Percentiles rank a stretch among this genome's conserved stretches.
Conservation (phyloP, 805 yeast genomes). For the Pichia deserticola region DNA sequence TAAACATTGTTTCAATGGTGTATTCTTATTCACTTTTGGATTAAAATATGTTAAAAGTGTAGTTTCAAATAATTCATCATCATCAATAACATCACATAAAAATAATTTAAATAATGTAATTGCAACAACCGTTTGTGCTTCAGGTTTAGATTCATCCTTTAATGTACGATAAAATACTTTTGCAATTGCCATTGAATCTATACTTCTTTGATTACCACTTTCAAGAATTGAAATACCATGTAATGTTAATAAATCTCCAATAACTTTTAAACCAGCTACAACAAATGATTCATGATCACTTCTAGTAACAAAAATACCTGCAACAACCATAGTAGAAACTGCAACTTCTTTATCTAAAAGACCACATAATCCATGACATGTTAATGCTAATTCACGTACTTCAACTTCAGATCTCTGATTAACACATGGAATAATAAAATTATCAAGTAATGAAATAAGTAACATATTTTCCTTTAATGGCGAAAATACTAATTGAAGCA, state of each 20-base stretch:
- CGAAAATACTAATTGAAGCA: slow-evolving; percentile 59
- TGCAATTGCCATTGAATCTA: slow-evolving; percentile 59
- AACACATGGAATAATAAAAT: slow-evolving; percentile 75
- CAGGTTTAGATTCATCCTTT: slow-evolving; percentile 48
- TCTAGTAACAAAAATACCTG: slow-evolving; percentile 59
- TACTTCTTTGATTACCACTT: slow-evolving; percentile 42
- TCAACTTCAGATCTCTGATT: slow-evolving; percentile 42
- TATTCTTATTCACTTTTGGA: slow-evolving; percentile 55
- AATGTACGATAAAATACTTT: slow-evolving; percentile 62
- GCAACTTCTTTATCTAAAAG: slow-evolving; percentile 63
- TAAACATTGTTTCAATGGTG: slow-evolving; percentile 66
- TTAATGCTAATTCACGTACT: slow-evolving; percentile 58
- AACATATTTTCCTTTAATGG: slow-evolving; percentile 60
- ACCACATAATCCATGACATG: slow-evolving; percentile 74
- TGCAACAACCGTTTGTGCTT: slow-evolving; percentile 72
- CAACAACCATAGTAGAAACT: slow-evolving; percentile 47
- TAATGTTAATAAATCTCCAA: slow-evolving; percentile 70
- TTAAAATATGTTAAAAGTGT: slow-evolving; percentile 69
- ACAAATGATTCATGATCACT: slow-evolving; percentile 55
- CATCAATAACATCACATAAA: slow-evolving; percentile 66
- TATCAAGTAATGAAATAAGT: slow-evolving; percentile 60
- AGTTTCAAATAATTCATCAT: slow-evolving; percentile 64
- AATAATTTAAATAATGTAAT: slow-evolving; percentile 81
- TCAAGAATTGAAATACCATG: slow-evolving; percentile 69
- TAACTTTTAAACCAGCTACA: slow-evolving; percentile 55